Conservation (phyloP, 2,329 filamentous ascomycete species). For the Laburnicola sp. region DNA sequence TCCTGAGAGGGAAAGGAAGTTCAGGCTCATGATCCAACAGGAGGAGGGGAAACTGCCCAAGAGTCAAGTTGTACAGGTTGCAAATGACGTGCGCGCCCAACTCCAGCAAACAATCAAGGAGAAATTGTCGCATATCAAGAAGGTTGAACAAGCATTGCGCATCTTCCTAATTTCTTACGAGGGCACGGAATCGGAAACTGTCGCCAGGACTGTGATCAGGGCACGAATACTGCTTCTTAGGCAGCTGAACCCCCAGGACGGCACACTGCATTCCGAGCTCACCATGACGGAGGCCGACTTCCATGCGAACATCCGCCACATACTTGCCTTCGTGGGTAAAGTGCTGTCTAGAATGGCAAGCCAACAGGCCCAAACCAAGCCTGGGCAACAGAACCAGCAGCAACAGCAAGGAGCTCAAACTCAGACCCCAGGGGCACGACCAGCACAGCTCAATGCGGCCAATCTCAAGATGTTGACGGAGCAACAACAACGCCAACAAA, state of each 20-base stretch:
- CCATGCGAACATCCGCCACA: constrained; percentile 25
- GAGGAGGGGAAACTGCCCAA: constrained; percentile 30
- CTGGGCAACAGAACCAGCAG: constrained; percentile 13
- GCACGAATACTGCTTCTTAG: constrained; percentile 31
- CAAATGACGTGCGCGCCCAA: constrained; percentile 25
- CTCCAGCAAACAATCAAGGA: constrained; percentile 34
- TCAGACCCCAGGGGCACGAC: constrained; percentile 19
- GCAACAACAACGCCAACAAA: constrained; percentile 54
- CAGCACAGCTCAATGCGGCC: constrained; percentile 42
- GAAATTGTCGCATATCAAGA: constrained; percentile 30
- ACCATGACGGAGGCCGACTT: constrained; percentile 36
- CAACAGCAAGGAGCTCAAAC: constrained; percentile 25
- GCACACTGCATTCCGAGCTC: constrained; percentile 34
- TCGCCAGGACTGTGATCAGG: constrained; percentile 33
- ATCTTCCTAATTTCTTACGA: constrained; percentile 36
- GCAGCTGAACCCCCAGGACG: constrained; percentile 34
- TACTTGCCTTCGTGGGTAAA: constrained; percentile 34
- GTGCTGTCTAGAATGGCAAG: constrained; percentile 29
- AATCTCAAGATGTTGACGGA: constrained; percentile 48
- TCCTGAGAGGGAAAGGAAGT: constrained; percentile 31
- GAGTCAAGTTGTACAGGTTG: constrained; percentile 26
- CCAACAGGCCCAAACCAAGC: constrained; percentile 10
- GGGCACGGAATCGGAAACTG: constrained; percentile 25
- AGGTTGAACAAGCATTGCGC: constrained; percentile 37
- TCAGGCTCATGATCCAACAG: constrained; percentile 33